Evolutionary conservation across 2,329 filamentous ascomycete genomes (phyloP), one percentile per base, ranked within the genome.

Genomic region (Sclerotinia sclerotiorum): DNA sequence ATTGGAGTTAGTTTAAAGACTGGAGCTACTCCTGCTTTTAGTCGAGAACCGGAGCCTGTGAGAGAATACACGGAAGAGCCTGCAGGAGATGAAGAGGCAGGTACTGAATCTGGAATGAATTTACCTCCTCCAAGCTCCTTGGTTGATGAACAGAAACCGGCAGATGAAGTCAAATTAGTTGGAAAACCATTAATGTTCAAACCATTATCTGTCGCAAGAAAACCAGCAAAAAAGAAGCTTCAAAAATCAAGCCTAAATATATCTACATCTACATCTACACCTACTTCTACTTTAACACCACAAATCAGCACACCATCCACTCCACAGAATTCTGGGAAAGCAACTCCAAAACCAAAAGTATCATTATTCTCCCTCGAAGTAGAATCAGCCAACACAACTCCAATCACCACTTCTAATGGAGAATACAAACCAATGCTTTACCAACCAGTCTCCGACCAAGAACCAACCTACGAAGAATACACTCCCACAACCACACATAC

Each of bases 151-250:
- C 83, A 87, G 74, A 75, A 87, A 74, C 79, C 84, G 35, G 84
- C 84, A n/a, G 82, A 85, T 2, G 87, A 90, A 69, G 84, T 90
- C 21, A 90, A 91, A 79, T 79, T 91, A 19, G 85, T 89, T 2
- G 91, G 91, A 27, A 95, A 94, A 74, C 87, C 93, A 17, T 87
- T 94, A 79, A 91, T 93, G 87, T 97, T 98, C 79, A 91, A 89
- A 77, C 94, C 94, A 4, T 82, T 97, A 49, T 97, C 94, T 0
- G 93, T 97, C 19, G 87, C 89, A 21, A 85, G 92, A 70, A 92
- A 90, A 71, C 84, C 88, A 42, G 86, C 85, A 71, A 93, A 91
- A 80, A 92, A 90, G 80, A 89, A 83, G 68, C 78, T 68, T 52
- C 66, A 19, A 46, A 57, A 32, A 32, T 78, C 49, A 78, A 32